These are phyloP conservation scores for Brassica nigra DNA, from an alignment of 345 rosid genomes.

Conservation along the genomic window DNA sequence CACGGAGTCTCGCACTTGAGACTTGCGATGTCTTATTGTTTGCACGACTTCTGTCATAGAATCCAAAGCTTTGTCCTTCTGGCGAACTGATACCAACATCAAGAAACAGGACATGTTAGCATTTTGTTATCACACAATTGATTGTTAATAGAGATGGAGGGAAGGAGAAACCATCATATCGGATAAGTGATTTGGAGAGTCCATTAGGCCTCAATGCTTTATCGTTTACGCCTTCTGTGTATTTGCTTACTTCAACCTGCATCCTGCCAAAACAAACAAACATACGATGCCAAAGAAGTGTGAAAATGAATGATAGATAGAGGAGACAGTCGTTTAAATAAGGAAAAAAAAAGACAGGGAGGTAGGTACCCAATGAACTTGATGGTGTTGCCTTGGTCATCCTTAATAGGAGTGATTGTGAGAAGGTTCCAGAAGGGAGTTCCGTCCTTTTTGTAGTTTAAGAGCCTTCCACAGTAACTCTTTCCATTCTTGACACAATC, in stretches of 20 bases:
- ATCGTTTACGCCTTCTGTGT: conserved; percentile 81
- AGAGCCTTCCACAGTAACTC: conserved; percentile 86
- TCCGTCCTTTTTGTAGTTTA: conserved; percentile 90
- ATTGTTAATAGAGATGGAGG: conserved; percentile 7
- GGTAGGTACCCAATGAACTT: conserved; percentile 74
- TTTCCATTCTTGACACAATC: conserved; percentile 69
- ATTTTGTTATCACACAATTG: too few species aligned
- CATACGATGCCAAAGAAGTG: background rate
- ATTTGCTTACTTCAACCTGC: conserved; percentile 99
- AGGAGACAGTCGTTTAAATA: background rate
- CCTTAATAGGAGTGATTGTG: conserved; percentile 89
- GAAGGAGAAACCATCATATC: conserved; percentile 72
- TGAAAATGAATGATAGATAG: background rate
- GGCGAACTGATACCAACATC: conserved; percentile 64
- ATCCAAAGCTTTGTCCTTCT: conserved; percentile 76
- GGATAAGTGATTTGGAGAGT: conserved; percentile 75
- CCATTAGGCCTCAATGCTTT: conserved; percentile 88
- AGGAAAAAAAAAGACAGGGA: background rate
- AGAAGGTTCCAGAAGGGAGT: conserved; percentile 98
- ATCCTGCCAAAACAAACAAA: conserved; percentile 54
- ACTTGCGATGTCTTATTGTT: conserved; percentile 62
- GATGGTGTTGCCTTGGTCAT: conserved; percentile 73
- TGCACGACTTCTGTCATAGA: conserved; percentile 88
- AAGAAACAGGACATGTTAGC: conserved; percentile 8
- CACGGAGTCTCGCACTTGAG: conserved; percentile 43